phyloP scores from a whole-genome alignment of 208 protist genomes.

The Crithidia fasciculata region DNA sequence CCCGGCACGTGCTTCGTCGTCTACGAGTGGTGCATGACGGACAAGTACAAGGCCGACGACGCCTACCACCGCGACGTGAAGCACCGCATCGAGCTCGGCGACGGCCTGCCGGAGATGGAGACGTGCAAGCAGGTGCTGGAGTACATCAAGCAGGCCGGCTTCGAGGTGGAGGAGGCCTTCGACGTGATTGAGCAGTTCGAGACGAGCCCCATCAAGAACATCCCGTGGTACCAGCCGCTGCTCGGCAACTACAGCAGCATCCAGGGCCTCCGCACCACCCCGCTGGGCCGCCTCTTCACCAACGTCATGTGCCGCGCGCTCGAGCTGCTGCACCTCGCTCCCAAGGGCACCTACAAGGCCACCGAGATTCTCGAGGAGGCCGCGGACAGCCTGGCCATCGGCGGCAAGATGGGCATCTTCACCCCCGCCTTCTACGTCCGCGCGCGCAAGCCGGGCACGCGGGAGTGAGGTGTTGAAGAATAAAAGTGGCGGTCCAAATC shows the following conservation, averaged over 20 bases:
- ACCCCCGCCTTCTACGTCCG: slow-evolving; percentile 93
- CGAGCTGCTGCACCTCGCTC: slow-evolving; percentile 78
- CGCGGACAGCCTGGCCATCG: slow-evolving; percentile 87
- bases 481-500: too few relatives aligned
- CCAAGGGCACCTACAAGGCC: slow-evolving; percentile 81
- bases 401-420: slow-evolving; percentile 93
- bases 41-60: slow-evolving; percentile 93
- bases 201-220: slow-evolving; percentile 73
- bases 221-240: slow-evolving; percentile 92
- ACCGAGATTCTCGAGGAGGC: slow-evolving; percentile 91
- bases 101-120: slow-evolving; percentile 93
- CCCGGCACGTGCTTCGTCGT: slow-evolving; percentile 91
- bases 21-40: slow-evolving; percentile 97
- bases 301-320: slow-evolving; percentile 80
- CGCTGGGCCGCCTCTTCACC: slow-evolving; percentile 82
- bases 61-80: slow-evolving; percentile 89
- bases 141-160: slow-evolving; percentile 92
- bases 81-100: slow-evolving; percentile 94
- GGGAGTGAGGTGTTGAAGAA: slow-evolving; percentile 19
- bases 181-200: slow-evolving; percentile 71
- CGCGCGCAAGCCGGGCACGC: slow-evolving; percentile 82
- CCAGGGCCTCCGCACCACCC: slow-evolving; percentile 77
- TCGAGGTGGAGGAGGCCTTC: slow-evolving; percentile 87
- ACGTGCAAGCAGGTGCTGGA: slow-evolving; percentile 71
- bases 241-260: slow-evolving; percentile 73